Percentiles rank a stretch among this genome's conserved stretches.
Evolutionary conservation across 768 basidiomycete genomes (phyloP).

Genomic region (Mycena sanguinolenta): DNA sequence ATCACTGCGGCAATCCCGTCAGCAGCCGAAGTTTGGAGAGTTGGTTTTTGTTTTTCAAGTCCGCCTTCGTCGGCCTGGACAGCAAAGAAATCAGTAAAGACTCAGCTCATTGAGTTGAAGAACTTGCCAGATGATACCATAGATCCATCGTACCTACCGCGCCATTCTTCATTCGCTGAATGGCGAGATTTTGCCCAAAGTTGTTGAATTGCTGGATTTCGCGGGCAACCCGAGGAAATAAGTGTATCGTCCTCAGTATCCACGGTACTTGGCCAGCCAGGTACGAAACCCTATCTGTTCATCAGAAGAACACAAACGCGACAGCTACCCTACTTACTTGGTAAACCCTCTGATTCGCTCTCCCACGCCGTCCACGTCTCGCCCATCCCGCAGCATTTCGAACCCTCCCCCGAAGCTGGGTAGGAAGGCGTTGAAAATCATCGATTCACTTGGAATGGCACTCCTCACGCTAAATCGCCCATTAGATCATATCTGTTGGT

Average conservation of each 20-base stretch:
- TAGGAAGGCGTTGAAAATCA: background rate
- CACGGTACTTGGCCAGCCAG: slow-evolving; percentile 50
- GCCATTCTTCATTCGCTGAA: background rate
- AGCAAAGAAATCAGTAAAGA: background rate
- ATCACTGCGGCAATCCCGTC: slow-evolving; percentile 55
- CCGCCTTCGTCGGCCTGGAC: slow-evolving; percentile 56
- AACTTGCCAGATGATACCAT: background rate
- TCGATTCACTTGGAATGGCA: background rate
- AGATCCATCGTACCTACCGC: background rate
- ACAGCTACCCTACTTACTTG: slow-evolving; percentile 47
- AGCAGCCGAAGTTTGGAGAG: slow-evolving; percentile 49
- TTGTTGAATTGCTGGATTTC: background rate
- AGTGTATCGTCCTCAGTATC: background rate
- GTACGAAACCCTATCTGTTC: slow-evolving; percentile 44
- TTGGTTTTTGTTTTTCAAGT: slow-evolving; percentile 38
- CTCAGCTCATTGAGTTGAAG: background rate
- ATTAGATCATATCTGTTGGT: slow-evolving; percentile 51
- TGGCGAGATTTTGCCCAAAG: background rate
- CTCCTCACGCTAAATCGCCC: slow-evolving; percentile 53
- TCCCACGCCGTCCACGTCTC: slow-evolving; percentile 60
- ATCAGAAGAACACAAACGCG: background rate
- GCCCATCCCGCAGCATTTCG: slow-evolving; percentile 51
- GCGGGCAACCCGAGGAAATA: background rate
- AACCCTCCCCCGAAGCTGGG: slow-evolving; percentile 40
- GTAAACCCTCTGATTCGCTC: slow-evolving; percentile 56